Evolutionary conservation across 2,329 filamentous ascomycete species (phyloP).

Genomic region (Endocalyx cinctus): DNA sequence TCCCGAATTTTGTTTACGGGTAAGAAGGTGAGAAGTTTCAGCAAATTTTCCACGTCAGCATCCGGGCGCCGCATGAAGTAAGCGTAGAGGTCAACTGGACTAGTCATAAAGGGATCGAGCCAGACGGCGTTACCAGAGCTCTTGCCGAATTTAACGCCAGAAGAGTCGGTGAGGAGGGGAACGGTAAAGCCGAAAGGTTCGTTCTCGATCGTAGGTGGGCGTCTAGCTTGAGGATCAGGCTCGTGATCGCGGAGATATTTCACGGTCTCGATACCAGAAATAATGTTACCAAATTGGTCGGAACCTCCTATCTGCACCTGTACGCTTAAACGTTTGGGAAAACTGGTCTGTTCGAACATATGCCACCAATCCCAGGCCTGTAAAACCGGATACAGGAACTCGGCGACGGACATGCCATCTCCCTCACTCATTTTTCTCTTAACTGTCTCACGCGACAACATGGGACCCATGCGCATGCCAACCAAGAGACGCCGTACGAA

Average conservation of each 20-base stretch:
- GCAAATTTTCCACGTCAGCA: constrained; percentile 71
- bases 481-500: constrained; percentile 70
- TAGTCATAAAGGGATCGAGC: constrained; percentile 79
- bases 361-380: constrained; percentile 98
- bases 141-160: constrained; percentile 91
- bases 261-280: constrained; percentile 81
- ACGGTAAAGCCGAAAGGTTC: constrained; percentile 83
- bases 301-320: constrained; percentile 91
- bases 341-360: constrained; percentile 71
- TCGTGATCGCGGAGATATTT: constrained; percentile 65
- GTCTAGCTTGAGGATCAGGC: constrained; percentile 35
- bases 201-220: constrained; percentile 40
- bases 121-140: constrained; percentile 90
- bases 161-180: constrained; percentile 78
- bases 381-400: constrained; percentile 88
- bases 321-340: no score
- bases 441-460: constrained; percentile 85
- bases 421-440: constrained; percentile 79
- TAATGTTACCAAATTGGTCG: constrained; percentile 95
- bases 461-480: constrained; percentile 72
- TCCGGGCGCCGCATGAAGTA: constrained; percentile 85
- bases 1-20: constrained; percentile 63
- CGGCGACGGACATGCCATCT: constrained; percentile 89
- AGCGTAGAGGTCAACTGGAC: constrained; percentile 79
- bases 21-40: constrained; percentile 89